Percentiles rank a stretch among this genome's conserved stretches.
phyloP scores from a whole-genome alignment of 352 stramenopile species.

The Globisporangium radiosum region DNA sequence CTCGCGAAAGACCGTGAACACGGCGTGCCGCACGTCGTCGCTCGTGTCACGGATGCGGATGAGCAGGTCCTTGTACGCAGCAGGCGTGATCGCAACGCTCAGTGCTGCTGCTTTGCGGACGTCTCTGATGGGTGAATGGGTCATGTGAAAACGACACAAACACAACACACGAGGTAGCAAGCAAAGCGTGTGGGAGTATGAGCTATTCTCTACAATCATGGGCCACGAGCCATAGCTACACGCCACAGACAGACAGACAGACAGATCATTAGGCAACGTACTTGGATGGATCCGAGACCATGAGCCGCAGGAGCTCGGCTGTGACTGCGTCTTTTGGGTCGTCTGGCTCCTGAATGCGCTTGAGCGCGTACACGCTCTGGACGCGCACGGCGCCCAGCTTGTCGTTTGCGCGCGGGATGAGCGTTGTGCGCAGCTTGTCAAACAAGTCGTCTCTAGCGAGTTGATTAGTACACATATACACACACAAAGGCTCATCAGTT shows the following conservation, averaged over 20 bases:
- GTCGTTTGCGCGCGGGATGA: slow-evolving; percentile 53
- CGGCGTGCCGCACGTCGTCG: slow-evolving; percentile 56
- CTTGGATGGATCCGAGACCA: slow-evolving; percentile 69
- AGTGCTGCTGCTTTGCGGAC: slow-evolving; percentile 57
- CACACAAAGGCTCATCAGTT: background rate
- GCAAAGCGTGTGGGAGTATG: no score
- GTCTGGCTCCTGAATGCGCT: slow-evolving; percentile 43
- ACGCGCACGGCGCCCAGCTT: slow-evolving; percentile 56
- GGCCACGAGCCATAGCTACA: no score
- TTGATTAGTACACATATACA: background rate
- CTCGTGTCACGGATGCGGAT: slow-evolving; percentile 73
- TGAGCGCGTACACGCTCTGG: slow-evolving; percentile 54
- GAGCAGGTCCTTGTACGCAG: slow-evolving; percentile 44
- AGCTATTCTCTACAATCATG: no score
- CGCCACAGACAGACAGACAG: no score
- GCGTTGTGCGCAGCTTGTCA: slow-evolving; percentile 24
- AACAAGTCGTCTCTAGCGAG: slow-evolving; percentile 27
- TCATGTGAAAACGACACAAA: background rate
- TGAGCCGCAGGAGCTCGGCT: slow-evolving; percentile 40
- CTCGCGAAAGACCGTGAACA: slow-evolving; percentile 47
- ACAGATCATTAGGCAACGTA: slow-evolving; percentile 16
- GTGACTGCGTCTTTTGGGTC: slow-evolving; percentile 36
- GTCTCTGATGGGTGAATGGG: slow-evolving; percentile 24
- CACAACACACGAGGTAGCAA: background rate
- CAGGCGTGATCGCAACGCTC: slow-evolving; percentile 39